These are phyloP conservation scores for Hibiscus mutabilis DNA, from an alignment of 345 rosid species.

Conservation along the genomic window DNA sequence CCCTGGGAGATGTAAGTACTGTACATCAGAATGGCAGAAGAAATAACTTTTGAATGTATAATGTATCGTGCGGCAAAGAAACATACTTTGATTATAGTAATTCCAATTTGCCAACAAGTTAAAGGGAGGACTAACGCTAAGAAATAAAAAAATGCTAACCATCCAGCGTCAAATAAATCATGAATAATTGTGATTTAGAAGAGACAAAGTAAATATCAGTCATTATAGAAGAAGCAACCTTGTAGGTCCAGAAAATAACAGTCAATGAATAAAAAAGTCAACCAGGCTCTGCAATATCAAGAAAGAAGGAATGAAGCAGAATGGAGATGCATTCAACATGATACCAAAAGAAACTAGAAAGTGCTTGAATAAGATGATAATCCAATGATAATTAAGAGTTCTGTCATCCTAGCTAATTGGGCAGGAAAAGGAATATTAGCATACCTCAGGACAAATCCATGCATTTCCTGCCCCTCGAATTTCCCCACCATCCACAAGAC, in stretches of 20 bases:
- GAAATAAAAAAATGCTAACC: conserved; percentile 1
- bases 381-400: neutral
- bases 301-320: neutral
- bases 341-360: neutral
- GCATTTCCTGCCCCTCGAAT: conserved; percentile 99
- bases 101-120: conserved; percentile 8
- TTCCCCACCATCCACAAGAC: conserved; percentile 98
- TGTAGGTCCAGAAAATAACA: neutral
- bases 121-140: conserved; percentile 8
- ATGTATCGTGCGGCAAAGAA: neutral
- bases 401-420: neutral
- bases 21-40: conserved; percentile 20
- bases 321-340: neutral
- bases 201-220: neutral
- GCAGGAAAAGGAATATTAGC: neutral
- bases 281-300: conserved; percentile 5
- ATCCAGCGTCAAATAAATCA: neutral
- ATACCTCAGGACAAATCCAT: conserved; percentile 96
- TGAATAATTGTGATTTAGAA: conserved; percentile 8
- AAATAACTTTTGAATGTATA: conserved; percentile 7
- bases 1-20: conserved; percentile 43
- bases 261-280: conserved; percentile 8
- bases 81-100: neutral
- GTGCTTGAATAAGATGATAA: neutral
- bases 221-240: neutral